A percentile compares a stretch with the other conserved stretches of the same genome.
Evolutionary conservation across 2,329 filamentous ascomycete genomes (phyloP).

Genomic region (Aspergillus persii): DNA sequence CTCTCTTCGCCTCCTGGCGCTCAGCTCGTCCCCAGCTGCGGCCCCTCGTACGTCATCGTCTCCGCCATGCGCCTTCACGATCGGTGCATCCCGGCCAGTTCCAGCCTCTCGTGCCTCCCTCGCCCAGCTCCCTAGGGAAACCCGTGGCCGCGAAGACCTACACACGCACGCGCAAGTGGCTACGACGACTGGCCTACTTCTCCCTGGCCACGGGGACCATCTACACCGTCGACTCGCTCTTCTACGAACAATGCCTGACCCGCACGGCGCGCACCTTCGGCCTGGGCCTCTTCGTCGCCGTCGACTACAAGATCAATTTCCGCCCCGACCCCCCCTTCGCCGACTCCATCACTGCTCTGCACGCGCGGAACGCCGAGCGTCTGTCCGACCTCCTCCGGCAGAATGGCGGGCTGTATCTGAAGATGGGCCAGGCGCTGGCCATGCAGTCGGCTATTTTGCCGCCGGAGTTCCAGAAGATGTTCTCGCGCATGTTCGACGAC

Average conservation of each 20-base stretch:
- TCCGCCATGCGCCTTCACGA: slow-evolving; percentile 11
- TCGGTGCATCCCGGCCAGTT: slow-evolving; percentile 48
- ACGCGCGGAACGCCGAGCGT: slow-evolving; percentile 77
- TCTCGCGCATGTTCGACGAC: slow-evolving; percentile 94
- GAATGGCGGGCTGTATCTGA: slow-evolving; percentile 93
- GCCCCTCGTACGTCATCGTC: neutral
- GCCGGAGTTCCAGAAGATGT: slow-evolving; percentile 95
- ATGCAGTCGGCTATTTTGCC: slow-evolving; percentile 96
- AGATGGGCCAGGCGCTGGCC: slow-evolving; percentile 96
- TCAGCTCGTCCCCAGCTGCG: slow-evolving; percentile 1
- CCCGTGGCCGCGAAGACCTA: slow-evolving; percentile 70
- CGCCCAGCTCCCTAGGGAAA: slow-evolving; percentile 73
- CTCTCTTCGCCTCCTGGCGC: slow-evolving; percentile 1
- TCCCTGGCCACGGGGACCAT: slow-evolving; percentile 58
- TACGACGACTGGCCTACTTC: slow-evolving; percentile 67
- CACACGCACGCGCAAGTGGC: slow-evolving; percentile 68
- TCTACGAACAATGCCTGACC: slow-evolving; percentile 75
- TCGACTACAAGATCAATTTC: slow-evolving; percentile 98
- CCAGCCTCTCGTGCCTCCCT: slow-evolving; percentile 69
- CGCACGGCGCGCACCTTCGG: slow-evolving; percentile 80
- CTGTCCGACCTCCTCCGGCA: slow-evolving; percentile 75
- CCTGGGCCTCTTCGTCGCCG: slow-evolving; percentile 72
- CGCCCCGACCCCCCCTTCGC: slow-evolving; percentile 72
- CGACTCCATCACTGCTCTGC: slow-evolving; percentile 71
- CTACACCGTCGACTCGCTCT: slow-evolving; percentile 68